Evolutionary conservation across 1,139 yeast species (phyloP), one percentile per base, ranked within the genome.

Genomic region (Taphrina deformans): DNA sequence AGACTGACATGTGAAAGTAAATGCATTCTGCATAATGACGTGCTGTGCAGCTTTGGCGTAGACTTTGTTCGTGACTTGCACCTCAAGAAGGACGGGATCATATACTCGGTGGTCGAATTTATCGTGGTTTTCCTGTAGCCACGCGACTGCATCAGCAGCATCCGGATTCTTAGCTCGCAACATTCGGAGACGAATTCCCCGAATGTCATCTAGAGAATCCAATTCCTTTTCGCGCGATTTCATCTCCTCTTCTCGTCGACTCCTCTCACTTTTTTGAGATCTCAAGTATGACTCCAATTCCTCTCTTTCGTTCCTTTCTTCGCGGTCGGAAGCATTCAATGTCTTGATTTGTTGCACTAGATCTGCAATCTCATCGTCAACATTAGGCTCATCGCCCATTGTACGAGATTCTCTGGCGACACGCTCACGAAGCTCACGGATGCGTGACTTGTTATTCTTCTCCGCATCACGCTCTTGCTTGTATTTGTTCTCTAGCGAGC

Each of bases 81-180:
- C 79, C 0, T 88, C 80, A 45, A 90, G 78, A n/a, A 86, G 78
- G 0, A 97, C 95, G 1, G 96, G 95, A 71, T 88, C 96, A 69
- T 79, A 83, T 65, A 88, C 84, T 9, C 73, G 73, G 0, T 76
- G 76, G 46, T 75, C 72, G 60, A 82, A 78, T 16, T 77, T 74
- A 12, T 71, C 75, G 27, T 74, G 71, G 46, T 78, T 72, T 9
- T 71, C 67, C 63, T 82, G 73, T 27, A 84, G 71, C 66, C 77
- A 72, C 41, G 70, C 68, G 4, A 82, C 79, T 0, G 85, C 85
- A 12, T 72, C 70, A 12, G 72, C 70, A 1, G 77, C 62, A 44
- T 69, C 70, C 51, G 77, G 65, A 12, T 73, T 71, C 27, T 72
- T 71, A 9, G 68, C 70, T 4, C 71, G 73, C 6, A 75, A 72